Evolutionary conservation across 2,329 filamentous ascomycete genomes (phyloP), one percentile per base, ranked within the genome.

Genomic region (Septoria petroselini): DNA sequence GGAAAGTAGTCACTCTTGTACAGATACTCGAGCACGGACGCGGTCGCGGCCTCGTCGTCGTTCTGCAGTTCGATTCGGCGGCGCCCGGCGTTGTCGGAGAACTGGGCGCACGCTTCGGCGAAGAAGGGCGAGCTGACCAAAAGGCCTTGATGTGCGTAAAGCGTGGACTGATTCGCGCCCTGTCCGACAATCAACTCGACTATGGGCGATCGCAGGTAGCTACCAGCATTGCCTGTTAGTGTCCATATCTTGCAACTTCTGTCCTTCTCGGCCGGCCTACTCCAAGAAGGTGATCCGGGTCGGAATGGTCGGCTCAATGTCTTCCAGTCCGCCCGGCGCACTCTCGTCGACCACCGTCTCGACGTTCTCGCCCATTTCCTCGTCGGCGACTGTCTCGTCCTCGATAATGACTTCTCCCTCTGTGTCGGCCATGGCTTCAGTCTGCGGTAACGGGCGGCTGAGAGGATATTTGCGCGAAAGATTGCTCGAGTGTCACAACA

Each of bases 1-100:
- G 89, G 88, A 72, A 91, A 94, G 76, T 96, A 93, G 71, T 94
- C 87, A 66, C 80, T 80, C 1, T 86, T 91, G 71, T 94, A 94
- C 44, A 91, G 81, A 68, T 82, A 94, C 68, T 93, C 86, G 60
- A 93, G 79, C 61, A 91, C 88, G 67, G 83, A 88, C 53, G 85
- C 84, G 48, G 88, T 83, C 17, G 87, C 84, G 57, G 88, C 84
- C 38, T 87, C 70, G 60, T 88, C 79, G 60, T 88, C 85, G 57
- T 78, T 71, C 1, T 76, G 65, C 18, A 95, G 83, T 51, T 84
- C 73, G 53, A 95, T 83, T 51, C 81, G 78, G 48, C 84, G 85
- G 58, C 79, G 79, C 78, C 78, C 48, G 5, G 37, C 30, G 31
- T 44, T 79, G 25, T 81, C 76, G 39, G 74, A 73, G 63, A 90